Conservation (phyloP, 78 protist genomes). For the Speleostelium caveatum region DNA sequence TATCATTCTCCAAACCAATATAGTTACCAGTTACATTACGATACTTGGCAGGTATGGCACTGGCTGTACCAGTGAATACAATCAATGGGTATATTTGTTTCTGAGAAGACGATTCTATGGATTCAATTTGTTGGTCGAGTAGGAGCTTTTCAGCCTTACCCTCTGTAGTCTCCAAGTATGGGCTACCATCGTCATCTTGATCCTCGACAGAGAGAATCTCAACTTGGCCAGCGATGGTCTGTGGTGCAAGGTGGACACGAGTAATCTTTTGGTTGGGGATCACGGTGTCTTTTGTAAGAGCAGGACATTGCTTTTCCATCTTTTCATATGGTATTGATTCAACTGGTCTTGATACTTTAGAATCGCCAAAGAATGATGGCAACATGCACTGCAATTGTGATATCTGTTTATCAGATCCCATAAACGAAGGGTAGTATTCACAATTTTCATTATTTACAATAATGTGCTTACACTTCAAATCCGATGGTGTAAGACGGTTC, state of each 20-base stretch:
- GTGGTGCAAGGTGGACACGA: slow-evolving; percentile 10
- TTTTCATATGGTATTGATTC: not conserved
- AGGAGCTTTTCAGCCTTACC: not conserved
- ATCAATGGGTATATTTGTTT: slow-evolving; percentile 42
- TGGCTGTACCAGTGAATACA: slow-evolving; percentile 96
- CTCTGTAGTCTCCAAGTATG: not conserved
- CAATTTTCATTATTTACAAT: slow-evolving; percentile 45
- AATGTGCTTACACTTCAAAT: slow-evolving; percentile 8
- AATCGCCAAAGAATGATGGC: slow-evolving; percentile 12
- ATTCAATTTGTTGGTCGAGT: not conserved
- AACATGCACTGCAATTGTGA: not conserved
- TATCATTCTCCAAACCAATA: not conserved
- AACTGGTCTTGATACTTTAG: not conserved
- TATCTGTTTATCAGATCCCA: not conserved
- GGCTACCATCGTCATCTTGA: not conserved
- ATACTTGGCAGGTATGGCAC: slow-evolving; percentile 92
- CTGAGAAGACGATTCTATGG: not conserved
- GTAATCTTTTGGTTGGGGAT: slow-evolving; percentile 35
- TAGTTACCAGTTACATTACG: slow-evolving; percentile 89
- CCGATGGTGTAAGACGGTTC: slow-evolving; percentile 12
- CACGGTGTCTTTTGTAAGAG: slow-evolving; percentile 14
- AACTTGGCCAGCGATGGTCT: not conserved
- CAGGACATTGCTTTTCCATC: not conserved
- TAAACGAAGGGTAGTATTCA: slow-evolving; percentile 17
- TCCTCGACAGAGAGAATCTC: not conserved